Conservation (phyloP, 805 yeast species). For the Saturnispora hagleri region DNA sequence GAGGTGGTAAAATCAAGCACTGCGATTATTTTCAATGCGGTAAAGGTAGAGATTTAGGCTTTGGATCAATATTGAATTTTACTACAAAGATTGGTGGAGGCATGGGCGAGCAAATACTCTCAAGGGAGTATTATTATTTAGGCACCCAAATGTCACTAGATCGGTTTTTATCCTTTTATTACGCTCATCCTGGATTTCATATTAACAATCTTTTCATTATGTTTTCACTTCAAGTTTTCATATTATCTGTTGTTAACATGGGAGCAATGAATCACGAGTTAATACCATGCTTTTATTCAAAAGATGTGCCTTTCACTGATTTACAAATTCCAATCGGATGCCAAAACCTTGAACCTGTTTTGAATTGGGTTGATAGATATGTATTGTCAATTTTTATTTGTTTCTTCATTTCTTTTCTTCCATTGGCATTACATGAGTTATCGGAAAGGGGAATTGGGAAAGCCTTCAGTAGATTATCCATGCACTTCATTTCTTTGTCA, state of each 20-base stretch:
- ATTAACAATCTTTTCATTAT: conserved; percentile 83
- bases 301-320: conserved; percentile 63
- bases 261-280: conserved; percentile 73
- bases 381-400: conserved; percentile 86
- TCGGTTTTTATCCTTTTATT: conserved; percentile 82
- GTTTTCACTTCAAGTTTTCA: conserved; percentile 77
- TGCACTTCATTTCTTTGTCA: conserved; percentile 72
- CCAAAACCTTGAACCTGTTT: conserved; percentile 74
- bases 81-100: conserved; percentile 97
- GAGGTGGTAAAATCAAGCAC: conserved; percentile 93
- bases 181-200: conserved; percentile 97
- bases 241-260: conserved; percentile 67
- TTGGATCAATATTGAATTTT: conserved; percentile 84
- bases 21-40: conserved; percentile 96
- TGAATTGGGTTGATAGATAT: conserved; percentile 84
- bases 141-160: conserved; percentile 88
- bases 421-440: conserved; percentile 77
- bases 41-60: conserved; percentile 92
- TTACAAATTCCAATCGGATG: conserved; percentile 74
- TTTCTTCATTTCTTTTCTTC: conserved; percentile 85
- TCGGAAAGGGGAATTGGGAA: conserved; percentile 79
- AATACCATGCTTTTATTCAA: conserved; percentile 56
- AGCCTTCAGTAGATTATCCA: conserved; percentile 59
- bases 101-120: conserved; percentile 93
- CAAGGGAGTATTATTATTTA: conserved; percentile 83